Percentiles rank a stretch among this genome's conserved stretches.
Evolutionary conservation across 2,329 filamentous ascomycete genomes (phyloP).

Genomic region (Ophioceras dolichostomum): DNA sequence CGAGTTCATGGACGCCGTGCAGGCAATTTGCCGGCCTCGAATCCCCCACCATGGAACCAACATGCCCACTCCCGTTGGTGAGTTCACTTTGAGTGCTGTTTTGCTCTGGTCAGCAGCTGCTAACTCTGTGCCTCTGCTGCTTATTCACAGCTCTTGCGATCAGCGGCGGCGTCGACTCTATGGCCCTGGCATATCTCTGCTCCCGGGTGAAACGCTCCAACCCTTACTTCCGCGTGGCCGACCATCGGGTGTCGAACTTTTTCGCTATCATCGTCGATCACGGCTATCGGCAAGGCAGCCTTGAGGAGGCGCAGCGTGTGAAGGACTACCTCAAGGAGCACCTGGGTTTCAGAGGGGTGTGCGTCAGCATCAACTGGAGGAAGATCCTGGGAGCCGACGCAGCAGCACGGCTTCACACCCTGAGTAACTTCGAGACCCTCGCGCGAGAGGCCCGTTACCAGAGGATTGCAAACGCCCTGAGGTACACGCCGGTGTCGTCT

Average conservation of each 20-base stretch:
- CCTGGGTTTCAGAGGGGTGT: constrained; percentile 19
- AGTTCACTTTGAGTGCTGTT: constrained; percentile 7
- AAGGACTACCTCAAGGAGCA: constrained; percentile 14
- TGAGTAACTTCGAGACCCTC: constrained; percentile 61
- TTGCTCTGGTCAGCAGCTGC: not conserved
- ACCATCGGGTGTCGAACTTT: constrained; percentile 28
- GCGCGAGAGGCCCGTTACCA: constrained; percentile 68
- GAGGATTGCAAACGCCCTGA: constrained; percentile 51
- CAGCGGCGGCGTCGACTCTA: constrained; percentile 94
- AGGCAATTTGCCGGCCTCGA: constrained; percentile 34
- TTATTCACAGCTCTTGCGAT: constrained; percentile 54
- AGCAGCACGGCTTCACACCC: constrained; percentile 2
- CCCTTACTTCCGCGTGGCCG: constrained; percentile 25
- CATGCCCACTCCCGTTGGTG: constrained; percentile 24
- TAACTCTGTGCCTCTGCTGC: not conserved
- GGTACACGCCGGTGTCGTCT: constrained; percentile 33
- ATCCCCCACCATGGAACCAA: constrained; percentile 24
- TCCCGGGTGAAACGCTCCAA: constrained; percentile 26
- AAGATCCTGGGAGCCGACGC: constrained; percentile 6
- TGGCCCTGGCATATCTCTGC: constrained; percentile 77
- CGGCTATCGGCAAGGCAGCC: constrained; percentile 37
- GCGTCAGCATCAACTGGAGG: constrained; percentile 36
- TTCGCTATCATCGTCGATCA: constrained; percentile 45
- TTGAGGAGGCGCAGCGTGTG: constrained; percentile 38
- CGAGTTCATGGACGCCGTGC: constrained; percentile 37